Base-by-base conservation (phyloP, 1,139 yeast genomes). In the Casaregolazyma lundiana region DNA sequence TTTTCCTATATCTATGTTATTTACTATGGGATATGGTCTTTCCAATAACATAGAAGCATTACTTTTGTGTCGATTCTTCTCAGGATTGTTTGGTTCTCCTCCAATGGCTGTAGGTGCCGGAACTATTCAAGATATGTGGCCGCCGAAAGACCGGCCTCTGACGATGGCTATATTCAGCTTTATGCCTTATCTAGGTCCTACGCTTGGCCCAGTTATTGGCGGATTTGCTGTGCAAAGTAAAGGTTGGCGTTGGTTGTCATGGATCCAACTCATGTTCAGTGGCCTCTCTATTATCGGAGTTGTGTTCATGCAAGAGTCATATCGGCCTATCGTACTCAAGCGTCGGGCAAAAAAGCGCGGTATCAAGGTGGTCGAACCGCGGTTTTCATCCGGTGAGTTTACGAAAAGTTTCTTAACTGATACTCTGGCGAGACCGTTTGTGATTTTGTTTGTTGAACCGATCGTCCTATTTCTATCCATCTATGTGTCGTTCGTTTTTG, bases 201-300 rank as follows among this genome's bases (percentile, higher is more conserved):
- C 84, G 37, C 65, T 85, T 44, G 94, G 95, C 41, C 95, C 95
- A 17, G 73, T 86, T 45, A 77, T 86, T 60, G 94, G 94, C 49
- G 87, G 89, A 0, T 85, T 80, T 61, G 85, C 85, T 17, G 83
- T 81, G 17, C 80, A 81, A 59, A 62, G 73, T 45, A 76, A 81
- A 60, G 79, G 80, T 50, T 84, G 94, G 88, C 72, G 79, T 62
- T 86, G 95, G 94, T 67, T 81, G 16, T 71, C 81, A 71, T 85
- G 92, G 90, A 81, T 84, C 35, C 78, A 80, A 54, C 67, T 85
- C 52, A 81, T 84, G 76, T 78, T 83, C 55, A 80, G 83, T 37
- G 94, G 90, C 30, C 68, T 73, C n/a, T 46, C 50, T 26, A 47
- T 48, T 13, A 42, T 52, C 15, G 45, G 53, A 11, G 45, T 57